Base-by-base conservation (phyloP, 2,329 filamentous ascomycete species). In the Trichoderma cornu-damae region DNA sequence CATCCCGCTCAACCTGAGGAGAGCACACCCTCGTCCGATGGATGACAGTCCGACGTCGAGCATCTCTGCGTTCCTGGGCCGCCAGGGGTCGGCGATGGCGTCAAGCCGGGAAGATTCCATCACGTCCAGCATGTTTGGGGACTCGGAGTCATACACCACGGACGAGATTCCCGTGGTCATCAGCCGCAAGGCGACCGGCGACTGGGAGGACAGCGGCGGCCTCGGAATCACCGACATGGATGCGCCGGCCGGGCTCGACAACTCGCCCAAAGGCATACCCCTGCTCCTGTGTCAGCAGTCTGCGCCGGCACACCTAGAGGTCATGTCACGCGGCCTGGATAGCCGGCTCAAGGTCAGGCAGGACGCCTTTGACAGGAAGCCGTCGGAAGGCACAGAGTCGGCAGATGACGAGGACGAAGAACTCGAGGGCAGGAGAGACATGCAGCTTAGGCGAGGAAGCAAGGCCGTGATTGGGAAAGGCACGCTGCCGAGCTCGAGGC, bases 341-440 rank as follows among this genome's bases (percentile, higher is more conserved):
- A 54, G 34, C n/a, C 85, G 87, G 62, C 81, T 91, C 22, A 84
- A 83, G 61, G 83, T 84, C 3, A 93, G 89, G 70, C 84, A 87
- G 30, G 88, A 91, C 62, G 85, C 85, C 6, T 73, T 90, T 32
- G 89, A 96, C 66, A 89, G 84, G 64, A 82, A 85, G 43, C 81
- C 83, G 14, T 74, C 84, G 35, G 90, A 96, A 64, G 86, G 88
- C 34, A 82, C 77, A 56, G 93, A 96, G 66, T 96, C 90, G 28
- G 92, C 92, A 4, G 93, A 96, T 66, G 93, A 96, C 64, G 93
- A 96, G 72, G 93, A 96, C 62, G 92, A 96, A 59, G 93, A 96
- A 67, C 79, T 95, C 4, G 91, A 89, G 6, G 78, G 66, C 1
- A 65, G 64, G 2, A 64, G 68, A 24, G 71, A 73, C 7, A 72